phyloP scores from a whole-genome alignment of 495 filamentous ascomycete genomes.

The Friedmanniomyces simplex region DNA sequence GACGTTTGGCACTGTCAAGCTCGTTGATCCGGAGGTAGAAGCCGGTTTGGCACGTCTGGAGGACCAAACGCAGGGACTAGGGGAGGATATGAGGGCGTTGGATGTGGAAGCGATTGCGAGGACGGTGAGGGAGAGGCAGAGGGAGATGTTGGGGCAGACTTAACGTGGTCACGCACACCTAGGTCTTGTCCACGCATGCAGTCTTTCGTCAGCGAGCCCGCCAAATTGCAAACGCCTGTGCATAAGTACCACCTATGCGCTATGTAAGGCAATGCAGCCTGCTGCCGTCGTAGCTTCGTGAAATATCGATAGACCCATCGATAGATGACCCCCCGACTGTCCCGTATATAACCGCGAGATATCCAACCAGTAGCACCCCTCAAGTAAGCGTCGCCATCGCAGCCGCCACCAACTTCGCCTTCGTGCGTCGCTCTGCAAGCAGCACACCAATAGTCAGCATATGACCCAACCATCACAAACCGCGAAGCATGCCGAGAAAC shows the following conservation, averaged over 20 bases:
- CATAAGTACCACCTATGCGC: too few relatives aligned
- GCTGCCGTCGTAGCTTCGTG: too few relatives aligned
- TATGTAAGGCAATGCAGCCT: too few relatives aligned
- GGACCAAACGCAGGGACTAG: constrained; percentile 3
- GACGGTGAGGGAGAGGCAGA: background rate
- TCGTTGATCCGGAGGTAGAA: constrained; percentile 2
- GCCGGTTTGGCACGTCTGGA: constrained; percentile 8
- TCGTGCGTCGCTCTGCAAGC: background rate
- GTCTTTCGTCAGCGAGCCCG: too few relatives aligned
- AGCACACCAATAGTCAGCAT: background rate
- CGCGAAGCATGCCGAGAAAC: background rate
- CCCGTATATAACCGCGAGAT: background rate
- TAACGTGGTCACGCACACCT: background rate
- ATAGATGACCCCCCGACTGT: too few relatives aligned
- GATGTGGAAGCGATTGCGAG: constrained; percentile 3
- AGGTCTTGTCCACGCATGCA: too few relatives aligned
- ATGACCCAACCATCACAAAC: background rate
- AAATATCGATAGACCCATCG: too few relatives aligned
- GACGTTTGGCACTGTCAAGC: constrained; percentile 1
- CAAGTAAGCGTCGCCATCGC: background rate
- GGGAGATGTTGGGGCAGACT: background rate
- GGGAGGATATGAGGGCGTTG: constrained; percentile 11
- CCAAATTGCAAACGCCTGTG: too few relatives aligned
- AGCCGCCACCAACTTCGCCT: background rate
- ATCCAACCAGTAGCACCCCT: background rate